Evolutionary conservation across 2,329 filamentous ascomycete species (phyloP).

Genomic region (Alternaria incomplexa): DNA sequence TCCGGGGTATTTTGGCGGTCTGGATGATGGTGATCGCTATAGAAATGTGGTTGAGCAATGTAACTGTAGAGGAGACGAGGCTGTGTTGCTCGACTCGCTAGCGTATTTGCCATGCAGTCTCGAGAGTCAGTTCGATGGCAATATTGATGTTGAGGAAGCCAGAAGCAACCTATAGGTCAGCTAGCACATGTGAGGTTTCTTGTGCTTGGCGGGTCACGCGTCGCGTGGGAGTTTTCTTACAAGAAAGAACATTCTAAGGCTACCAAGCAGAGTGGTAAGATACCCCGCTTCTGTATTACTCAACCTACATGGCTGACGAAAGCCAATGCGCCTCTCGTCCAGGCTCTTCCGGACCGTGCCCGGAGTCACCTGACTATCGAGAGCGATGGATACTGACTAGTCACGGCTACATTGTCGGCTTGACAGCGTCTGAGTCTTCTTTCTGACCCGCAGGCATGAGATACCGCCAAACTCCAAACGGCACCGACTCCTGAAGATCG

Average conservation of each 20-base stretch:
- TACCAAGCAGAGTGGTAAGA: conserved; percentile 1
- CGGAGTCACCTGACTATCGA: background rate
- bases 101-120: conserved; percentile 5
- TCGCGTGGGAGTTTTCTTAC: background rate
- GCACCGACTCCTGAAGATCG: background rate
- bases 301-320: conserved; percentile 8
- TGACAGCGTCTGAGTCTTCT: background rate
- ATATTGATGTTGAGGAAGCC: background rate
- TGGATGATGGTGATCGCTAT: conserved; percentile 25
- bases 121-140: background rate
- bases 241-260: background rate
- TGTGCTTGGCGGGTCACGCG: background rate
- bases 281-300: conserved; percentile 19
- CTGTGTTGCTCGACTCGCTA: conserved; percentile 6
- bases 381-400: background rate
- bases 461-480: background rate
- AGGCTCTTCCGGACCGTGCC: background rate
- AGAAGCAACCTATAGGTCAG: background rate
- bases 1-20: conserved; percentile 22
- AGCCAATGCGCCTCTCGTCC: conserved; percentile 10
- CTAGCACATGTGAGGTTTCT: background rate
- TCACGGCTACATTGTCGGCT: background rate
- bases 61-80: conserved; percentile 25
- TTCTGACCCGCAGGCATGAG: background rate
- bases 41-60: conserved; percentile 21